Percentiles rank a stretch among this genome's conserved stretches.
phyloP scores from a whole-genome alignment of 225 moss, liverwort and hornwort genomes.

The Anthoceros angustus region DNA sequence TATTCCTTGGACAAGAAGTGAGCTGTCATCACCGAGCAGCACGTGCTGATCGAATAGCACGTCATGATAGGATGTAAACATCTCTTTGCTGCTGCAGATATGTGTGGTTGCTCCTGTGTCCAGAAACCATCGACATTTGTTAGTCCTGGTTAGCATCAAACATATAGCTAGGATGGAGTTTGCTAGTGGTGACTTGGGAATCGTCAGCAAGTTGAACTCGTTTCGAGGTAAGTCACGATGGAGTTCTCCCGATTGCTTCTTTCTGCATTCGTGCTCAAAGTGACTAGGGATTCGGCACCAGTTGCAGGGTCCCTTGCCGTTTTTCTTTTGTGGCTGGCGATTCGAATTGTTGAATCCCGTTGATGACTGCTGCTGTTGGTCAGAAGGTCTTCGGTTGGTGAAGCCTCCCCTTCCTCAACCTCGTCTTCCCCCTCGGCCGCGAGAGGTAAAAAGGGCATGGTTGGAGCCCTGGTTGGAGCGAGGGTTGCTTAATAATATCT shows the following conservation, averaged over 20 bases:
- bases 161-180: background rate
- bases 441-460: background rate
- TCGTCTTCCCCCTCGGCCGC: background rate
- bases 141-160: no score
- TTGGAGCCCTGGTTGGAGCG: background rate
- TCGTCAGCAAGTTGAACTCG: background rate
- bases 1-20: no score
- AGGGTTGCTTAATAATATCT: no score
- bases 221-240: background rate
- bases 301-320: background rate
- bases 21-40: background rate
- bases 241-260: background rate
- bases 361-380: background rate
- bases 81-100: background rate
- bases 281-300: background rate
- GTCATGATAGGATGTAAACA: background rate
- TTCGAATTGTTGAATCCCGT: background rate
- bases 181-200: background rate
- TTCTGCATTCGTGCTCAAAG: background rate
- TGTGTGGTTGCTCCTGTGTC: background rate
- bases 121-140: background rate
- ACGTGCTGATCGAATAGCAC: background rate
- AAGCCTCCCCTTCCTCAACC: no score
- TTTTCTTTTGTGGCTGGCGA: background rate
- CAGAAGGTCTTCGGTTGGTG: background rate